phyloP scores from a whole-genome alignment of 2,329 filamentous ascomycete genomes.

The Microdochium paspali region DNA sequence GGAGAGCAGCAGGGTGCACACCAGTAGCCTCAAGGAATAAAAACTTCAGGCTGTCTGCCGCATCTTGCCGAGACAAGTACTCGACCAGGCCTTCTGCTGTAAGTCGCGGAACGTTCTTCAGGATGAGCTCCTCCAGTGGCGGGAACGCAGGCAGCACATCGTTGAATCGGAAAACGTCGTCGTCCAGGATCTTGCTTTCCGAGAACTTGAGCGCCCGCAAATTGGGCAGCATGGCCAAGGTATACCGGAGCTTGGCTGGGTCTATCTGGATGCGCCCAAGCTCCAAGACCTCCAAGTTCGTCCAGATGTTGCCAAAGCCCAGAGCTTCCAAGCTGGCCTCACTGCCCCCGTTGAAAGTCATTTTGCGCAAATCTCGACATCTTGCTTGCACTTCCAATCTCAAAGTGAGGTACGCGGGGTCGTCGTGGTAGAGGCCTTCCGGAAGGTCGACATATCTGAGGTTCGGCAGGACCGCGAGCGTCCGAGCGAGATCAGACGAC shows the following conservation, averaged over 20 bases:
- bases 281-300: slow-evolving; percentile 63
- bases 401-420: slow-evolving; percentile 63
- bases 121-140: slow-evolving; percentile 60
- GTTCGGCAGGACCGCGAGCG: slow-evolving; percentile 76
- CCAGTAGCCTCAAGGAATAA: slow-evolving; percentile 66
- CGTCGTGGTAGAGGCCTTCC: slow-evolving; percentile 77
- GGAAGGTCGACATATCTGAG: slow-evolving; percentile 86
- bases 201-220: slow-evolving; percentile 69
- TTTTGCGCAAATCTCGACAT: slow-evolving; percentile 78
- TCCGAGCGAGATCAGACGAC: slow-evolving; percentile 75
- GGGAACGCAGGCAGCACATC: slow-evolving; percentile 65
- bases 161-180: slow-evolving; percentile 63
- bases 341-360: slow-evolving; percentile 72
- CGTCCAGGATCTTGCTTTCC: slow-evolving; percentile 60
- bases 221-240: slow-evolving; percentile 55
- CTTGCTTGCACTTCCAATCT: slow-evolving; percentile 76
- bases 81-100: slow-evolving; percentile 61
- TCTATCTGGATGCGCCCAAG: slow-evolving; percentile 61
- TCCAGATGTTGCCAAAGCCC: slow-evolving; percentile 56
- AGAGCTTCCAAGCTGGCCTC: slow-evolving; percentile 70
- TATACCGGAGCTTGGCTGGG: slow-evolving; percentile 59
- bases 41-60: slow-evolving; percentile 50
- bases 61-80: slow-evolving; percentile 55
- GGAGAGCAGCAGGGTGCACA: slow-evolving; percentile 52
- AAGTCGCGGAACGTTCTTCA: slow-evolving; percentile 63